Evolutionary conservation across 768 basidiomycete genomes (phyloP), one percentile per base, ranked within the genome.

Genomic region (Lentinula sp.): DNA sequence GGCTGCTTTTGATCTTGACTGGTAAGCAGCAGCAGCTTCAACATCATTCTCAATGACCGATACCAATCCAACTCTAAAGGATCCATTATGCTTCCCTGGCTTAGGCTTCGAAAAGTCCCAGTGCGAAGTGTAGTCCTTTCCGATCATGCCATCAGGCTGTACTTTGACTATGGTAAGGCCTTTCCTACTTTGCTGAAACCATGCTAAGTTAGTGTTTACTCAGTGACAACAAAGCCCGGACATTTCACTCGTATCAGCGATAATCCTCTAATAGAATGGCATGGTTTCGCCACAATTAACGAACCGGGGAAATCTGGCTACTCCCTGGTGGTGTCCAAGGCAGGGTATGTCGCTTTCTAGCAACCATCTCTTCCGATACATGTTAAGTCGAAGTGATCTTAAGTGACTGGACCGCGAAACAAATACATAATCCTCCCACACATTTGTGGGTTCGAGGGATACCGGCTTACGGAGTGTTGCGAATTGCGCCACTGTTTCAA

Each of bases 51-150:
- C 31, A 16, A 31, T 31, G n/a, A n/a, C 8, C 15, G 13, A 34
- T 15, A 15, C 5, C 10, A 32, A n/a, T 16, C 5, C 46, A 23
- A 23, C 11, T 21, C 40, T 40, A 1, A 42, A 76, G 77, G 66
- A 28, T 85, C 83, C 18, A 81, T 85, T 60, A 76, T 82, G 50
- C 69, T 83, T 15, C 83, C 85, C n/a, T 87, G 85, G 85, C 35
- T 77, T n/a, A 73, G 82, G 49, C 75, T 87, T 4, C 77, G 83
- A 60, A 82, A 83, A 68, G 80, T 84, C 10, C 74, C 78, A 7
- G 82, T 86, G 40, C 74, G 75, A 18, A 73, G 77, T 54, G 83
- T 79, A 57, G 78, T 82, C 10, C 70, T 85, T 37, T 85, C 84
- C 1, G 75, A 75, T 59, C 83, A 85, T 67, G 83, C 82, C 13